Conservation (phyloP, 78 protist genomes). For the Dictyostelium intermedium region DNA sequence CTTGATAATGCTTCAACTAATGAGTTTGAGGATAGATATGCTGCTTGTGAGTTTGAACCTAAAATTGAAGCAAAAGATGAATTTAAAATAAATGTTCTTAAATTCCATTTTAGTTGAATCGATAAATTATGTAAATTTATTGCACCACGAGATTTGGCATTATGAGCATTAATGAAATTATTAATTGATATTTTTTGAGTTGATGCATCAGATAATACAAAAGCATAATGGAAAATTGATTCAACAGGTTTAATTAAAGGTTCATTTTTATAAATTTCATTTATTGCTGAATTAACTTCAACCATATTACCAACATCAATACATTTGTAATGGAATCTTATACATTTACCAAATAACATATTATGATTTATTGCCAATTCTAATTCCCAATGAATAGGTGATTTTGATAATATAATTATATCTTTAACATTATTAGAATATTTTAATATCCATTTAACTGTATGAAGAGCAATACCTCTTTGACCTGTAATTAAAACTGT, state of each 20-base stretch:
- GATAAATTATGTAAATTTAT: conserved; percentile 29
- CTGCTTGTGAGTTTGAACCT: conserved; percentile 28
- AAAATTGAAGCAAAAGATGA: conserved; percentile 67
- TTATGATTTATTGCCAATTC: neutral
- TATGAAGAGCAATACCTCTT: too few species aligned
- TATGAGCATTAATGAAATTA: neutral
- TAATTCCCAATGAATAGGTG: conserved; percentile 33
- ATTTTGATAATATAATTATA: conserved; percentile 17
- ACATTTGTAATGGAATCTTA: neutral
- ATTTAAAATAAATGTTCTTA: conserved; percentile 28
- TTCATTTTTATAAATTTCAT: neutral
- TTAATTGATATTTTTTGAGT: neutral
- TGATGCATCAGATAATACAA: neutral
- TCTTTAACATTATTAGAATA: neutral
- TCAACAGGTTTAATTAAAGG: neutral
- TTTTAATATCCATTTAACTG: neutral
- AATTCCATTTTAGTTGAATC: neutral
- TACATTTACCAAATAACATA: neutral
- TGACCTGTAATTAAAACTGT: too few species aligned
- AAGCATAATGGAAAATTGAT: neutral
- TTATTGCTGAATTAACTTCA: neutral
- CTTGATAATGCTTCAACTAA: conserved; percentile 60
- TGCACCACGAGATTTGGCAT: conserved; percentile 73
- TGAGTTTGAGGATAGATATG: conserved; percentile 73
- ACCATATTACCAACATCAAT: neutral